These are phyloP conservation scores for Diaporthe velutina DNA, from an alignment of 2,329 filamentous ascomycete species.

Conservation along the genomic window DNA sequence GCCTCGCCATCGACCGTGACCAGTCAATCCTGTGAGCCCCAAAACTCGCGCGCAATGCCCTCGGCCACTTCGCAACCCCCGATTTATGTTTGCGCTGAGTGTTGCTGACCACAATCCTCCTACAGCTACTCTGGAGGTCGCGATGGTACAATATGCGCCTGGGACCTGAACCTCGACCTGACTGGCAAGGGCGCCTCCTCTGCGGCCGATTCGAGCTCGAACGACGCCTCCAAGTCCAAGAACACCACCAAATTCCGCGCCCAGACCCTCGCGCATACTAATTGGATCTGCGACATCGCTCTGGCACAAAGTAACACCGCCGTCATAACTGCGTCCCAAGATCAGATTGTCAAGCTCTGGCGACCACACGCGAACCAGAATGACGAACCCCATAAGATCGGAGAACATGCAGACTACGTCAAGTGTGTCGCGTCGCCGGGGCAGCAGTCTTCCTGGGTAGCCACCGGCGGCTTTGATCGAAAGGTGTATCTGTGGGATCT, in stretches of 20 bases:
- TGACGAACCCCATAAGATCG: constrained; percentile 82
- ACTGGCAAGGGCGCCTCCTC: constrained; percentile 45
- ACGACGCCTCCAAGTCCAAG: constrained; percentile 53
- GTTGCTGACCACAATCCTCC: constrained; percentile 45
- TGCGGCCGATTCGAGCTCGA: constrained; percentile 45
- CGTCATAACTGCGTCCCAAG: constrained; percentile 91
- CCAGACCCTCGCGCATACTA: constrained; percentile 83
- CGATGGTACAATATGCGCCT: constrained; percentile 95
- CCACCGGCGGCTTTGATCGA: constrained; percentile 92
- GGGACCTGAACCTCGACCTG: constrained; percentile 86
- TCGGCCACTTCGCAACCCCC: constrained; percentile 18
- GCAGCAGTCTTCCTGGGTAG: constrained; percentile 81
- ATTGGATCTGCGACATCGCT: constrained; percentile 95
- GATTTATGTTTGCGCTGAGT: neutral
- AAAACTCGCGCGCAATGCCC: neutral
- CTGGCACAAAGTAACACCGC: constrained; percentile 83
- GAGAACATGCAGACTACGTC: constrained; percentile 95
- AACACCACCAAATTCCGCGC: constrained; percentile 70
- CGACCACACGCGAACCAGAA: constrained; percentile 77
- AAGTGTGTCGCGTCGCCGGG: constrained; percentile 88
- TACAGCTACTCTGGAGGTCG: constrained; percentile 92
- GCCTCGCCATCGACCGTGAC: constrained; percentile 85
- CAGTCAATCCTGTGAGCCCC: constrained; percentile 85
- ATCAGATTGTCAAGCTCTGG: constrained; percentile 94
- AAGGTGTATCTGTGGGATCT: constrained; percentile 96